Conservation (phyloP, 2,329 filamentous ascomycete species). For the Fusarium pseudocircinatum region DNA sequence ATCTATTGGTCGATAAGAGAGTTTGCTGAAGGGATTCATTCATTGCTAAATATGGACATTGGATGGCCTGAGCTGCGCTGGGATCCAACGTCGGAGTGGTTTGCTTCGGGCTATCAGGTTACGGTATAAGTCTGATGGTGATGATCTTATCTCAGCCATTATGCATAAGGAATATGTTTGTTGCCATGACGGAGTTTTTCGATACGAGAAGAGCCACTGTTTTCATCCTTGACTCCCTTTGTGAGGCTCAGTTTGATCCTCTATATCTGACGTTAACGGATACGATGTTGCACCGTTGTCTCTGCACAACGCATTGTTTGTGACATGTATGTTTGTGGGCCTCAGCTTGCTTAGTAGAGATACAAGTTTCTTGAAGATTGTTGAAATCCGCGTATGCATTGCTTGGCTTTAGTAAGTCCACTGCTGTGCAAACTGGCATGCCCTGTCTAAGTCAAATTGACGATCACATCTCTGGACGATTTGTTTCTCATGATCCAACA, state of each 20-base stretch:
- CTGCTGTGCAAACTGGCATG: not conserved
- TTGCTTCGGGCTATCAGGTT: conserved; percentile 12
- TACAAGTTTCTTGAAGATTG: not conserved
- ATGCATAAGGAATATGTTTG: conserved; percentile 5
- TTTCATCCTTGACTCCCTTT: not conserved
- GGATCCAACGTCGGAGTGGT: not conserved
- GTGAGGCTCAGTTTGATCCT: not conserved
- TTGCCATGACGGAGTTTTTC: not conserved
- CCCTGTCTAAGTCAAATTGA: not conserved
- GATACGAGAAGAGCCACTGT: conserved; percentile 26
- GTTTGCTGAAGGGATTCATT: not conserved
- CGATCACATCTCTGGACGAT: not conserved
- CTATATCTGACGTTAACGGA: not conserved
- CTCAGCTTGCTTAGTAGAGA: not conserved
- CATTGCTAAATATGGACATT: conserved; percentile 14
- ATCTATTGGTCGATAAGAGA: conserved; percentile 18
- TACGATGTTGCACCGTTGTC: not conserved
- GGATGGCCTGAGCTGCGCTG: not conserved
- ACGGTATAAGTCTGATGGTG: not conserved
- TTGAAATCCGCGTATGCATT: not conserved
- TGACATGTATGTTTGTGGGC: not conserved
- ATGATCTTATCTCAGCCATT: not conserved
- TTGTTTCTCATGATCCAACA: not conserved
- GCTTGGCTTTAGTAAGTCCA: not conserved
- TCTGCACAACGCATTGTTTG: not conserved